These are phyloP conservation scores for Colletotrichum liaoningense DNA, from an alignment of 2,329 filamentous ascomycete genomes.

Conservation along the genomic window DNA sequence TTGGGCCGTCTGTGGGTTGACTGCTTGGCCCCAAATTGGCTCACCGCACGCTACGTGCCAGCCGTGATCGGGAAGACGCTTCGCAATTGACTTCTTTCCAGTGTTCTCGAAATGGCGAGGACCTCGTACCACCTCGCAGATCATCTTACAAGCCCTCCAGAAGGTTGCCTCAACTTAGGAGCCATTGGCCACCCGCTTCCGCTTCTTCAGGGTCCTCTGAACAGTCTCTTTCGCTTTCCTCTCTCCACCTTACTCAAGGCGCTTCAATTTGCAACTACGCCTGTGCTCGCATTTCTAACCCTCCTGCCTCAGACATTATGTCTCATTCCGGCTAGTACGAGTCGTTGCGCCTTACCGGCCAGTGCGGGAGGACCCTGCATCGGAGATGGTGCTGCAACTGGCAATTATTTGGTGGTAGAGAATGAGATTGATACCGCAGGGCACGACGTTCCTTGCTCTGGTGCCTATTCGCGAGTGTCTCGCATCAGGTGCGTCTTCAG, in stretches of 20 bases:
- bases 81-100: not conserved
- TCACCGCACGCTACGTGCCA: not conserved
- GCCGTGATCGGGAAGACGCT: not conserved
- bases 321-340: not conserved
- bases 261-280: not conserved
- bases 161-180: not conserved
- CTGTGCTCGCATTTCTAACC: not conserved
- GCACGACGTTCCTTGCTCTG: not conserved
- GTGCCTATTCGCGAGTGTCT: not conserved
- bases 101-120: not conserved
- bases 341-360: not conserved
- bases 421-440: not conserved
- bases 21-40: not conserved
- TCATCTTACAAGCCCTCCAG: not conserved
- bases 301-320: not conserved
- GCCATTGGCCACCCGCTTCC: not conserved
- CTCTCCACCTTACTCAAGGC: not conserved
- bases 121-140: not conserved
- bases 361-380: constrained; percentile 3
- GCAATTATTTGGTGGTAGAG: not conserved
- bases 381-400: not conserved
- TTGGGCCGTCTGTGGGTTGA: not conserved
- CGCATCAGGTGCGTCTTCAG: not conserved
- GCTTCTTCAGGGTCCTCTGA: not conserved
- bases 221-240: not conserved